Conservation (phyloP, 495 filamentous ascomycete species). For the Daldinia childiae region DNA sequence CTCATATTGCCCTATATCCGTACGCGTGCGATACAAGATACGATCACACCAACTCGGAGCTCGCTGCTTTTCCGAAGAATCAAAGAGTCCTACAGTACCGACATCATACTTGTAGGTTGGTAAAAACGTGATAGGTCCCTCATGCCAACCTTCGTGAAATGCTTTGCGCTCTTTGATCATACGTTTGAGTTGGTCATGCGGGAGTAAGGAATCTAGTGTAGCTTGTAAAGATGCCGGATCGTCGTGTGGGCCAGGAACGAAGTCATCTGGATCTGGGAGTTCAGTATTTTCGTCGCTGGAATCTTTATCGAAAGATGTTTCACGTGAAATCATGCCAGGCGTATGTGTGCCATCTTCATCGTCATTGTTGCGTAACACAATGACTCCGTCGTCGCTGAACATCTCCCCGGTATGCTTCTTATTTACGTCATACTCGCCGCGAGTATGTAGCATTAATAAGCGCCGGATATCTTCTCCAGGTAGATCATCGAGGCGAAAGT, state of each 20-base stretch:
- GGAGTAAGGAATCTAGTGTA: conserved; percentile 83
- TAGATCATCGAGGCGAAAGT: conserved; percentile 89
- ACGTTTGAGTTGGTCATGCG: conserved; percentile 86
- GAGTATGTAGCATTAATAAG: conserved; percentile 82
- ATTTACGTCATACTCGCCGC: conserved; percentile 73
- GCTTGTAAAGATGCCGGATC: conserved; percentile 75
- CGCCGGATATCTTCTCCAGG: conserved; percentile 90
- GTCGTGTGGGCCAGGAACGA: conserved; percentile 58
- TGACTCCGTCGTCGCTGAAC: conserved; percentile 55
- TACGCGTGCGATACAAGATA: conserved; percentile 84
- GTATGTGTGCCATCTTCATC: conserved; percentile 49
- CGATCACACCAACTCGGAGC: conserved; percentile 98
- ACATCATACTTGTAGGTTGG: conserved; percentile 98
- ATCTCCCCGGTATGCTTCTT: conserved; percentile 49
- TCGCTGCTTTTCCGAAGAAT: conserved; percentile 91
- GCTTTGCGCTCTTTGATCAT: conserved; percentile 77
- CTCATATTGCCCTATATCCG: conserved; percentile 76
- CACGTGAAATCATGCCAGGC: conserved; percentile 44
- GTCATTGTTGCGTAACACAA: conserved; percentile 51
- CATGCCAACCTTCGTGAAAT: conserved; percentile 90
- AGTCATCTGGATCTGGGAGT: conserved; percentile 65
- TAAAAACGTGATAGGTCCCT: conserved; percentile 87
- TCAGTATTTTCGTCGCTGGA: conserved; percentile 51
- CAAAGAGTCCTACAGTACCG: conserved; percentile 91
- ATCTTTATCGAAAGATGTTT: conserved; percentile 46